phyloP scores from a whole-genome alignment of 2,329 filamentous ascomycete species.

The Chrysoporthe cubensis region DNA sequence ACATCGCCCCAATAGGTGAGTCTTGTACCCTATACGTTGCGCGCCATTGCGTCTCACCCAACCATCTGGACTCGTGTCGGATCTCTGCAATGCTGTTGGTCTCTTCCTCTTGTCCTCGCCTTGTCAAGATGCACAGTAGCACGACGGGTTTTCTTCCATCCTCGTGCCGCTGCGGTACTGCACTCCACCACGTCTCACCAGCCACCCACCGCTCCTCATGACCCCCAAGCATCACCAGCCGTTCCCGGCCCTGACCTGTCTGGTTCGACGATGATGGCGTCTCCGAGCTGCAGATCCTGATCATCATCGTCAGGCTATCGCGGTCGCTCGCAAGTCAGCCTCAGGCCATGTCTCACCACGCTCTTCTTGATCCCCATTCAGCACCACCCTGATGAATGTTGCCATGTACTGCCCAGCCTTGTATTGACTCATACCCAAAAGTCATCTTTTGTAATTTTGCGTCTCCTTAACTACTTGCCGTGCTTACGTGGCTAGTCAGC shows the following conservation, averaged over 20 bases:
- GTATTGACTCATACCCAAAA: not conserved
- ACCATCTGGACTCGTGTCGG: conserved; percentile 55
- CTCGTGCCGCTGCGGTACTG: conserved; percentile 16
- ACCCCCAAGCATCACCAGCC: not conserved
- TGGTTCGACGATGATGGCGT: not conserved
- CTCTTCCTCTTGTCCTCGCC: conserved; percentile 36
- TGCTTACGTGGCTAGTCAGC: not conserved
- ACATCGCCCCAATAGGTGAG: conserved; percentile 62
- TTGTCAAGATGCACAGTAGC: conserved; percentile 31
- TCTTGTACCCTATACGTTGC: conserved; percentile 30
- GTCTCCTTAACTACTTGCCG: not conserved
- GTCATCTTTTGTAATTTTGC: not conserved
- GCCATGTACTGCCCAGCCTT: not conserved
- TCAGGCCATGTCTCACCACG: not conserved
- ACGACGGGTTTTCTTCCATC: conserved; percentile 32
- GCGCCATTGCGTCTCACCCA: conserved; percentile 43
- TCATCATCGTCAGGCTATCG: conserved; percentile 1
- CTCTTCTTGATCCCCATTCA: not conserved
- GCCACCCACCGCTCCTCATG: not conserved
- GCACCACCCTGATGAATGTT: not conserved
- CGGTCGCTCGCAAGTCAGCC: not conserved
- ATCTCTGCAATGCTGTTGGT: conserved; percentile 51
- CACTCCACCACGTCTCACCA: conserved; percentile 30
- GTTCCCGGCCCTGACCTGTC: not conserved
- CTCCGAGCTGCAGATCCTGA: conserved; percentile 6